Evolutionary conservation across 2,329 filamentous ascomycete species (phyloP).

Genomic region (Ophiosphaerella herpotricha): DNA sequence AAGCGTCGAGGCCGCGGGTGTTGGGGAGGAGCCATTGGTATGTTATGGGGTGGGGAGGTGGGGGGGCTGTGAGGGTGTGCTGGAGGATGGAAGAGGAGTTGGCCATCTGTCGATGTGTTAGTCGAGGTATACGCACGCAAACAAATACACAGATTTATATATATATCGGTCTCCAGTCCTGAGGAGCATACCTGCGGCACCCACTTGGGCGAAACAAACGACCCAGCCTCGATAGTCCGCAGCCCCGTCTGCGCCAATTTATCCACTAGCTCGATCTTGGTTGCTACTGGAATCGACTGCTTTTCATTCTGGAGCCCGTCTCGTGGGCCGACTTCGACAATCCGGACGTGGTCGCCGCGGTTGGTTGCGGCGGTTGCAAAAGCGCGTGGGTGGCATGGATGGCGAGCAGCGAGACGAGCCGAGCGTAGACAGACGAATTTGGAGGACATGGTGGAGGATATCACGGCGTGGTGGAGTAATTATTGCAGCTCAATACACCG

Average conservation of each 20-base stretch:
- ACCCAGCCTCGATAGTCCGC: slow-evolving; percentile 76
- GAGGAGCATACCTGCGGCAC: slow-evolving; percentile 69
- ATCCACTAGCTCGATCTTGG: slow-evolving; percentile 77
- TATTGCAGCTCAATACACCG: background rate
- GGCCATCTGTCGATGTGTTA: slow-evolving; percentile 65
- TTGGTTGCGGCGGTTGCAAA: slow-evolving; percentile 41
- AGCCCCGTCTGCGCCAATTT: slow-evolving; percentile 71
- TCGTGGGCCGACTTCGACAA: slow-evolving; percentile 82
- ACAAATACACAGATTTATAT: slow-evolving; percentile 43
- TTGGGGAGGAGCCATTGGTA: slow-evolving; percentile 86
- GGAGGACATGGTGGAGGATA: slow-evolving; percentile 29
- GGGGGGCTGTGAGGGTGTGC: slow-evolving; percentile 66
- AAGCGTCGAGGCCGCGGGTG: slow-evolving; percentile 70
- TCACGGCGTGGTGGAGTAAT: background rate
- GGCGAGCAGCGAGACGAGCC: slow-evolving; percentile 42
- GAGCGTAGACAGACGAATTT: slow-evolving; percentile 38
- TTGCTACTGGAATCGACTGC: slow-evolving; percentile 68
- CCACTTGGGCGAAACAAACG: slow-evolving; percentile 83
- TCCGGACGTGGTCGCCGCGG: slow-evolving; percentile 54
- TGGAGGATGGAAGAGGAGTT: slow-evolving; percentile 76
- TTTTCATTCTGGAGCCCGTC: slow-evolving; percentile 90
- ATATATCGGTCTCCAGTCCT: background rate
- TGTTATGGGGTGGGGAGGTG: slow-evolving; percentile 61
- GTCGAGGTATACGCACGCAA: too few relatives aligned
- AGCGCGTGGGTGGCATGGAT: slow-evolving; percentile 32